phyloP scores from a whole-genome alignment of 1,139 yeast genomes.

The Nakaseomyces kungkrabaensis region DNA sequence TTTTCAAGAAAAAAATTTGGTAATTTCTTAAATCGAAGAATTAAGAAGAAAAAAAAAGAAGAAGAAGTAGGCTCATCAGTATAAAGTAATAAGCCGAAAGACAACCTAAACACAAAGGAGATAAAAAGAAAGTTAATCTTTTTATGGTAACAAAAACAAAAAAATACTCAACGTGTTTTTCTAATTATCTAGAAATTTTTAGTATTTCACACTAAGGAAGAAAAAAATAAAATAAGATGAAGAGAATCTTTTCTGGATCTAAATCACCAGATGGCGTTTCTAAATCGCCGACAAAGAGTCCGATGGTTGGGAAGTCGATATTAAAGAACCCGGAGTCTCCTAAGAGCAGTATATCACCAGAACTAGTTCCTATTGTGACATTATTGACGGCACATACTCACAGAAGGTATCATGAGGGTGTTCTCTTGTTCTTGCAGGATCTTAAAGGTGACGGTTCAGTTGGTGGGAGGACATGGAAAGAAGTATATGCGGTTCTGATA shows the following conservation, averaged over 20 bases:
- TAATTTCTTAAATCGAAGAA: too few relatives aligned
- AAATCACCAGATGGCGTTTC: conserved; percentile 9
- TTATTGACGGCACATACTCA: conserved; percentile 62
- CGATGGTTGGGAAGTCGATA: not conserved
- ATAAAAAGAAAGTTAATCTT: too few relatives aligned
- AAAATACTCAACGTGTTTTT: not conserved
- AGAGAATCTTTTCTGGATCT: conserved; percentile 15
- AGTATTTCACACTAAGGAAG: not conserved
- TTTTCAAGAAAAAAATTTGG: too few relatives aligned
- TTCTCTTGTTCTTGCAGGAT: conserved; percentile 62
- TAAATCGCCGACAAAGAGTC: conserved; percentile 1
- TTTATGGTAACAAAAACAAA: not conserved
- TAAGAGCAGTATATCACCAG: conserved; percentile 38
- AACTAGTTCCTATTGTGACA: conserved; percentile 66
- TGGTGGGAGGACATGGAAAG: conserved; percentile 73
- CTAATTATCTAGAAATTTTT: not conserved
- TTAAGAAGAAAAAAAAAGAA: too few relatives aligned
- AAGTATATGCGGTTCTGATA: conserved; percentile 81
- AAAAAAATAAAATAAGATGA: conserved; percentile 7
- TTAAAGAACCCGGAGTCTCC: not conserved
- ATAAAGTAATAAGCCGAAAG: too few relatives aligned
- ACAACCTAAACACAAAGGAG: too few relatives aligned
- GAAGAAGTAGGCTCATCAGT: too few relatives aligned
- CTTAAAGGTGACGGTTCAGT: conserved; percentile 79
- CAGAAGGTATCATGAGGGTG: conserved; percentile 65